Conservation (phyloP, 495 filamentous ascomycete species). For the Annulohypoxylon maeteangense region DNA sequence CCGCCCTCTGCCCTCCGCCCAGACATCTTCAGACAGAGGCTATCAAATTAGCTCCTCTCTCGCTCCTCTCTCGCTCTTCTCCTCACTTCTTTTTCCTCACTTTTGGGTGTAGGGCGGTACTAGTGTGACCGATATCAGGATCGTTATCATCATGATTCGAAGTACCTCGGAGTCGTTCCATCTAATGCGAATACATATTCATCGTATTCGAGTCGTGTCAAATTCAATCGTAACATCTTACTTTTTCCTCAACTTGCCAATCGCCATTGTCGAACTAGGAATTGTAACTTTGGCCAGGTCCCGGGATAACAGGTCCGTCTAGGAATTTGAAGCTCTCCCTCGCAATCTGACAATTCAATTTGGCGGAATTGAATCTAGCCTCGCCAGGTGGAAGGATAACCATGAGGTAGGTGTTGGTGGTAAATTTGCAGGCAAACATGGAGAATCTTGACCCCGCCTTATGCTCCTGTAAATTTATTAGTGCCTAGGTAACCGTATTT, state of each 20-base stretch:
- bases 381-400: slow-evolving; percentile 89
- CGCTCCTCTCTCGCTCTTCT: too few species aligned
- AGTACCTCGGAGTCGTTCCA: neutral
- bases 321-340: slow-evolving; percentile 77
- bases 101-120: neutral
- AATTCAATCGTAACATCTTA: neutral
- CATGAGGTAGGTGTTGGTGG: slow-evolving; percentile 95
- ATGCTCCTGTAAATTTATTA: slow-evolving; percentile 55
- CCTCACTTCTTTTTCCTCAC: neutral
- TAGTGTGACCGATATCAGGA: neutral
- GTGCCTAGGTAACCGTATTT: slow-evolving; percentile 6
- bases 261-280: slow-evolving; percentile 1
- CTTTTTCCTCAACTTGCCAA: neutral
- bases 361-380: slow-evolving; percentile 85
- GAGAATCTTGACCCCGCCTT: slow-evolving; percentile 74
- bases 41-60: slow-evolving; percentile 2
- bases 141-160: neutral
- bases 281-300: slow-evolving; percentile 32
- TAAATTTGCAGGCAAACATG: slow-evolving; percentile 91
- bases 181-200: slow-evolving; percentile 1
- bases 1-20: too few species aligned
- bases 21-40: neutral
- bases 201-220: neutral
- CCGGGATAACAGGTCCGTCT: slow-evolving; percentile 51
- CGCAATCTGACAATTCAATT: slow-evolving; percentile 88